Base-by-base conservation (phyloP, 2,329 filamentous ascomycete species). In the Curvularia spicifera region DNA sequence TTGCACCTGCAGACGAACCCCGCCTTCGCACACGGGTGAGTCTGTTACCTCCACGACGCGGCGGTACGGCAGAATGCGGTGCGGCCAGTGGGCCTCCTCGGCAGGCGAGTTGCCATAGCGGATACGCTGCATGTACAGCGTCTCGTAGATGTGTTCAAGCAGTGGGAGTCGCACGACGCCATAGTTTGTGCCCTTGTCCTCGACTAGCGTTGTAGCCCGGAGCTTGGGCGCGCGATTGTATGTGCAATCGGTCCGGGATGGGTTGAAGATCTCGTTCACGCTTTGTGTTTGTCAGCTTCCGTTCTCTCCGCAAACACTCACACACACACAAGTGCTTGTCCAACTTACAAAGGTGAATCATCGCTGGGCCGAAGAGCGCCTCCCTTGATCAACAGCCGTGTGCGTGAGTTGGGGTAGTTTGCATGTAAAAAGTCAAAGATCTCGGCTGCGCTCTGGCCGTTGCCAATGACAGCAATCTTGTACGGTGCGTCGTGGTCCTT, bases 191-290 rank as follows among this genome's bases (percentile, higher is more conserved):
- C 87, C 88, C 59, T 90, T 89, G 67, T 96, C 91, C 51, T 88
- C 87, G 15, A 82, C 79, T 51, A 97, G 81, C 26, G 82, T 81
- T 13, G 80, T 78, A 31, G 83, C 80, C 48, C 93, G 89, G 60
- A 88, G 82, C 44, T 82, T 80, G 1, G 87, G 79, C 0, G 89
- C 81, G 65, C 89, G 87, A 48, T 85, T 80, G 80, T 88, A 97
- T 67, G 96, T 85, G 44, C 83, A 82, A 74, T 96, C 90, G 29
- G 96, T 88, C 59, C 89, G 90, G 33, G 89, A 87, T 1, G 94
- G 94, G 79, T 98, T 93, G 82, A 98, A 98, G 73, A 98, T 91
- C 71, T 95, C 93, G 77, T 98, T 98, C 69, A 98, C 93, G 70
- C 91, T 93, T 93, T 63, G 48, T 24, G 7, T 8, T 13, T 18